Evolutionary conservation across 768 basidiomycete genomes (phyloP), one percentile per base, ranked within the genome.

Genomic region (Hortiboletus campestris): DNA sequence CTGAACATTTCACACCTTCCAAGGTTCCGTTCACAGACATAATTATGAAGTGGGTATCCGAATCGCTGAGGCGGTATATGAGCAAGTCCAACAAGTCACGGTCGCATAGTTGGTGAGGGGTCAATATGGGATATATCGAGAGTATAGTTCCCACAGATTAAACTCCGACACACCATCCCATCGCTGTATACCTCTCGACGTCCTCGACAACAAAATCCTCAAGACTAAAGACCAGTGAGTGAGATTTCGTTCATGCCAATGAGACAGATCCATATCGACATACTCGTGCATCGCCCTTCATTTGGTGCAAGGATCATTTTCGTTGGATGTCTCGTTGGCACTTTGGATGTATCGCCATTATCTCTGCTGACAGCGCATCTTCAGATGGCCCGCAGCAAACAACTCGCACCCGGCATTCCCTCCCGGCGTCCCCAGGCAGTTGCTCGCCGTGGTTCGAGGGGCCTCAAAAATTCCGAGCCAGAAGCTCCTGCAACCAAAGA

Each of bases 361-460:
- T 43, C 20, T 49, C 39, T 54, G 20, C 68, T 72, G 38, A 72
- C 61, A 25, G 6, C 20, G 25, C 55, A n/a, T 51, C 60, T 55
- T 54, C 74, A 87, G 86, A 91, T 92, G 89, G 89, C 88, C 75
- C 87, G 89, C 78, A 88, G 81, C 74, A 88, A 89, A 78, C 85
- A 89, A 79, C 78, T 94, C 75, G 85, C 83, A 72, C 84, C 88
- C 63, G 81, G 88, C 71, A 77, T 94, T 73, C 83, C 89, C 69
- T 78, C 89, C 72, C 92, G 91, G 62, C 85, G 88, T 67, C 91
- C 91, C 51, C 85, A 86, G 73, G 87, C 91, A 65, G 83, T 76
- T 73, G 81, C 88, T 64, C 85, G 85, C 72, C 89, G 93, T 71
- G 84, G 86, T 65, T 84, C 93, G 67, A 88, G 93, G 84, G 88